Evolutionary conservation across 116 monocot species (phyloP).

Genomic region (Zostera marina): DNA sequence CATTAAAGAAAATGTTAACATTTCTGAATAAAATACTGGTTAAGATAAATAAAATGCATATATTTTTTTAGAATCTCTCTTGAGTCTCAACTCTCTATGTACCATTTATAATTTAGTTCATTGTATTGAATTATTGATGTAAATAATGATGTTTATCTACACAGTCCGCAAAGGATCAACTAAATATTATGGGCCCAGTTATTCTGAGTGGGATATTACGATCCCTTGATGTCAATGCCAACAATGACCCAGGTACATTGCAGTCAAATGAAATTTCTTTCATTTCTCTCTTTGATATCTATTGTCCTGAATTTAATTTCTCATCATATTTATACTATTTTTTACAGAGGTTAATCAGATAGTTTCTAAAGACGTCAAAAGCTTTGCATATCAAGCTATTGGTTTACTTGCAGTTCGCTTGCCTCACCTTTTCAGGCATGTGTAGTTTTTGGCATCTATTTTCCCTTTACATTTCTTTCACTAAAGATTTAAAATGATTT

Average conservation of each 20-base stretch:
- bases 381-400: constrained; percentile 86
- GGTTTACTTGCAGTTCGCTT: constrained; percentile 84
- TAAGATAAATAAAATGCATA: too few relatives aligned
- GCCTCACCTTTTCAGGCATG: constrained; percentile 88
- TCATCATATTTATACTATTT: neutral
- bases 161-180: constrained; percentile 64
- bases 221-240: constrained; percentile 51
- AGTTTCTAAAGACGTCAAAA: constrained; percentile 40
- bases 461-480: neutral
- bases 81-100: too few relatives aligned
- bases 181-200: constrained; percentile 93
- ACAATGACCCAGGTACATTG: constrained; percentile 39
- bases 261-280: neutral
- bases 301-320: too few relatives aligned
- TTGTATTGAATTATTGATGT: neutral
- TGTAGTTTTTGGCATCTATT: neutral
- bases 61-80: too few relatives aligned
- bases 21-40: too few relatives aligned
- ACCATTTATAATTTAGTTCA: too few relatives aligned
- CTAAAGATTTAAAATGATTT: neutral
- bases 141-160: neutral
- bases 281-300: neutral
- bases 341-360: constrained; percentile 27
- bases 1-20: too few relatives aligned
- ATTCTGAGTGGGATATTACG: constrained; percentile 69